Evolutionary conservation across 345 rosid genomes (phyloP).

Genomic region (Diplotaxis tenuifolia): DNA sequence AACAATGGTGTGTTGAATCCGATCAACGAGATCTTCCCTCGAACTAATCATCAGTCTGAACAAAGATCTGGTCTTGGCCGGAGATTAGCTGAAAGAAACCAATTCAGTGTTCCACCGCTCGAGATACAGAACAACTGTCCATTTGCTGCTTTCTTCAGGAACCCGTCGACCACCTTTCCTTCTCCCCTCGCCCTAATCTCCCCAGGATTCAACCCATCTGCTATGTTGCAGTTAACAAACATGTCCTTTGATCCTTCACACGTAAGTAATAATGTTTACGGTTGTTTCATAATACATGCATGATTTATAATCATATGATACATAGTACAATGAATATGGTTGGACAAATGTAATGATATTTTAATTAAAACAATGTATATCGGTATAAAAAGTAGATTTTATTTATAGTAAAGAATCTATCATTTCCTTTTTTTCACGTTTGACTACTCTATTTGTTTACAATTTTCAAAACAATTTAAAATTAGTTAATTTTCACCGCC

Average conservation of each 20-base stretch:
- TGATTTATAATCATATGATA: not conserved
- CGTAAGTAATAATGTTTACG: conserved; percentile 2
- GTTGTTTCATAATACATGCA: not conserved
- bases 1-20: conserved; percentile 5
- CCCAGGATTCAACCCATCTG: conserved; percentile 32
- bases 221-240: conserved; percentile 17
- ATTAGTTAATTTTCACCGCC: too few species aligned
- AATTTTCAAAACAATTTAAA: not conserved
- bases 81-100: conserved; percentile 14
- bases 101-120: not conserved
- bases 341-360: too few species aligned
- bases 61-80: conserved; percentile 12
- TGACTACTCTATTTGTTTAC: conserved; percentile 6
- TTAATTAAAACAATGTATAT: too few species aligned
- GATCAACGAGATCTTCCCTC: conserved; percentile 17
- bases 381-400: too few species aligned
- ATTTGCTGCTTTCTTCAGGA: conserved; percentile 7
- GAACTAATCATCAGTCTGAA: not conserved
- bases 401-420: not conserved
- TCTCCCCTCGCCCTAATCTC: conserved; percentile 1
- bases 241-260: not conserved
- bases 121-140: not conserved
- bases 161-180: not conserved
- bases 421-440: conserved; percentile 8
- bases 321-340: not conserved